Base-by-base conservation (phyloP, 2,329 filamentous ascomycete species). In the Ophiosphaerella herpotricha region DNA sequence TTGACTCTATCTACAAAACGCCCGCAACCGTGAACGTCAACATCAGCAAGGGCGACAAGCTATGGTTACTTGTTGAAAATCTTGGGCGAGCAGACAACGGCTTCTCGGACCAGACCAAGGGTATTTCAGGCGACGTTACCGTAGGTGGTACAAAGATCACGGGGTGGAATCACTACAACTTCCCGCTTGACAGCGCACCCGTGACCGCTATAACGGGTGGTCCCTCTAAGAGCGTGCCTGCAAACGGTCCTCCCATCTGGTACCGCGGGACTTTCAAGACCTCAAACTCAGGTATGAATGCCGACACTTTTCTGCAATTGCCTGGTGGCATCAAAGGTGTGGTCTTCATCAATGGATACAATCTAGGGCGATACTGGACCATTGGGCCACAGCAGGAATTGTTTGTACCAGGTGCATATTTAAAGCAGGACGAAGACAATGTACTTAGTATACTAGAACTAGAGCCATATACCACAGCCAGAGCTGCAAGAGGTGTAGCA, bases 61-160 rank as follows among this genome's bases (percentile, higher is more conserved):
- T 81, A 5, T 67, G 74, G 48, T 70, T 81, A 0, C 60, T 81
- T 3, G 74, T 80, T 1, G 79, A 82, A 61, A 82, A 81, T 42
- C 69, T 82, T n/a, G 79, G 79, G 1, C 73, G 79, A 2, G 76
- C 80, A 1, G 75, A 81, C 52, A 63, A 65, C 24, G 43, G 54
- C 18, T 24, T 66, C 18, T 39, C 52, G 9, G 78, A 82, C 31
- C 79, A 75, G 21, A 67, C 65, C 18, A 81, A 81, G 54, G 79
- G 79, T 1, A 75, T 82, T 13, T 44, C 64, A 4, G 70, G 71
- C 8, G 57, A 79, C 42, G 76, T 81, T 1, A 76, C 68, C 0
- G 50, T 81, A 1, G 75, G 73, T 1, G 60, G 48, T 0, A 55
- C 45, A 0, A 54, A 66, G 0, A 43, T 80, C 1, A 45, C 46